Percentiles rank a stretch among this genome's conserved stretches.
Evolutionary conservation across 179 eudicot genomes (phyloP).

Genomic region (Kewa caespitosa): DNA sequence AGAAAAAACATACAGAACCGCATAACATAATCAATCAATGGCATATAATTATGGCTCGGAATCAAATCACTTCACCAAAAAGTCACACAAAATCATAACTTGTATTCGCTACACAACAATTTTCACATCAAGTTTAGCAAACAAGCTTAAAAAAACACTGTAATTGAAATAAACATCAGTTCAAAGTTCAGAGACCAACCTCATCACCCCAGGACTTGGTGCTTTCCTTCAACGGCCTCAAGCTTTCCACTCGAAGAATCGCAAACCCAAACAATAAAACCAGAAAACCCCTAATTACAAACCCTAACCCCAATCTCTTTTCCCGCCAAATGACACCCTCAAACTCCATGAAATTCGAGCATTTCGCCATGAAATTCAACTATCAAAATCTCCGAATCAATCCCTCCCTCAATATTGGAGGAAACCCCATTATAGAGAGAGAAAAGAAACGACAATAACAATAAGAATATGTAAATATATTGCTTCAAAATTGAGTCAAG

Average conservation of each 20-base stretch:
- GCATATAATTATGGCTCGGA: background rate
- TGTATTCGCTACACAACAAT: background rate
- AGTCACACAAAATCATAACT: background rate
- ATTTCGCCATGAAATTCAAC: constrained; percentile 20
- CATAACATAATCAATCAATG: background rate
- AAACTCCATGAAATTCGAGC: constrained; percentile 25
- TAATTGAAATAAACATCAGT: background rate
- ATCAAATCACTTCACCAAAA: background rate
- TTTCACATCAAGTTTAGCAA: background rate
- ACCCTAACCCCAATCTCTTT: constrained; percentile 46
- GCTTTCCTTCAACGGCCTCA: constrained; percentile 76
- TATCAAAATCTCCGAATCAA: constrained; percentile 8
- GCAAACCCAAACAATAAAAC: constrained; percentile 32
- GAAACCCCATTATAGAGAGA: constrained; percentile 29
- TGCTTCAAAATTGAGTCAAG: constrained; percentile 58
- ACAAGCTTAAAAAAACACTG: background rate
- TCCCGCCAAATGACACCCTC: constrained; percentile 17
- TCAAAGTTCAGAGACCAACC: constrained; percentile 44
- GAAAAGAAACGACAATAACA: constrained; percentile 8
- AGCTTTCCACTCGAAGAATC: constrained; percentile 42
- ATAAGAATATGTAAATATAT: background rate
- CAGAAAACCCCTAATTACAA: constrained; percentile 31
- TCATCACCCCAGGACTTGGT: constrained; percentile 86
- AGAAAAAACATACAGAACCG: background rate
- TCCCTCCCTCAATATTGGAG: constrained; percentile 16